These are phyloP conservation scores for Brassica juncea DNA, from an alignment of 345 rosid species.

Conservation along the genomic window DNA sequence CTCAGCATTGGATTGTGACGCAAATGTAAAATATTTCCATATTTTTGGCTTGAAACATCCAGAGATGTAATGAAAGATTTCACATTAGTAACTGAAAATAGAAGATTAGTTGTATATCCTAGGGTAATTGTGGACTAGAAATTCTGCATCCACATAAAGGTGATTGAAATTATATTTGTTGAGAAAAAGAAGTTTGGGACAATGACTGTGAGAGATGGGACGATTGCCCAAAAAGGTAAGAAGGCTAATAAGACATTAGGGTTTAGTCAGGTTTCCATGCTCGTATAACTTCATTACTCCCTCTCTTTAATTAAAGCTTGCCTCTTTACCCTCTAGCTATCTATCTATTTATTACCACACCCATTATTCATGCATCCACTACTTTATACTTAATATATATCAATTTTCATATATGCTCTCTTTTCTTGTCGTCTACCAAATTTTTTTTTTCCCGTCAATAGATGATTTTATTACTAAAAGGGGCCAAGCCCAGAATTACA, in stretches of 20 bases:
- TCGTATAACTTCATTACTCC: constrained; percentile 59
- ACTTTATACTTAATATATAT: constrained; percentile 16
- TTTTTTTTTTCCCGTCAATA: too few relatives aligned
- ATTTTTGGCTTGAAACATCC: constrained; percentile 10
- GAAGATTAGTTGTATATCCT: constrained; percentile 7
- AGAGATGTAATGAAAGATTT: neutral
- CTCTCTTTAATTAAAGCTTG: constrained; percentile 46
- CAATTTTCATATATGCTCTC: neutral
- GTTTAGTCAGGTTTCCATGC: constrained; percentile 49
- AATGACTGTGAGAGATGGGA: constrained; percentile 63
- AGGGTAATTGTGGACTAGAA: constrained; percentile 17
- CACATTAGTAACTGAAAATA: neutral
- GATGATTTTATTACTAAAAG: too few relatives aligned
- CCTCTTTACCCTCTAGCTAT: constrained; percentile 40
- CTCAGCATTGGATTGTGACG: constrained; percentile 6
- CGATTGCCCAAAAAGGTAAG: constrained; percentile 62
- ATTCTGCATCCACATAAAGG: constrained; percentile 27
- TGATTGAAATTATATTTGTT: constrained; percentile 22
- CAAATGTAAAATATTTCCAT: neutral
- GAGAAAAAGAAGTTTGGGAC: constrained; percentile 8
- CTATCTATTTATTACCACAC: constrained; percentile 28
- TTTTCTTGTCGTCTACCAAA: neutral
- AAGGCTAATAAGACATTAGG: constrained; percentile 52
- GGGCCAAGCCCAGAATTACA: too few relatives aligned
- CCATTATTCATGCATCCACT: constrained; percentile 34